A percentile compares a stretch with the other conserved stretches of the same genome.
phyloP scores from a whole-genome alignment of 2,329 filamentous ascomycete genomes.

The Neoascochyta sp. region DNA sequence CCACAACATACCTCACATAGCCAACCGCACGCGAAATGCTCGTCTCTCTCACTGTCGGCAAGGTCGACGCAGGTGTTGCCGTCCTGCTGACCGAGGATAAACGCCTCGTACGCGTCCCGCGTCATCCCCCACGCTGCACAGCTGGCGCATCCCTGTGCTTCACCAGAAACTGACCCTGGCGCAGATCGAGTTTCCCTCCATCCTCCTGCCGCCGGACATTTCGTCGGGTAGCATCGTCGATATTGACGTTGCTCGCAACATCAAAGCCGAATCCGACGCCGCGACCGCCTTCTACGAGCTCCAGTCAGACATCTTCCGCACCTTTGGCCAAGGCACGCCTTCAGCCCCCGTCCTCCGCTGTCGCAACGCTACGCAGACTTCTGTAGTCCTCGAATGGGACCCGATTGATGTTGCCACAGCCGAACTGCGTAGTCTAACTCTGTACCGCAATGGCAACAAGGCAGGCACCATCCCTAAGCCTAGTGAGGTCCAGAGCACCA shows the following conservation, averaged over 20 bases:
- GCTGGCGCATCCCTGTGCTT: conserved; percentile 15
- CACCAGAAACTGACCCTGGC: conserved; percentile 20
- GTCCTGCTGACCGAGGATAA: conserved; percentile 96
- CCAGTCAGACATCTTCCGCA: conserved; percentile 82
- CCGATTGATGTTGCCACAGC: conserved; percentile 89
- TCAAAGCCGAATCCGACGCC: conserved; percentile 69
- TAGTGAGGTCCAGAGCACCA: conserved; percentile 84
- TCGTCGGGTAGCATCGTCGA: conserved; percentile 96
- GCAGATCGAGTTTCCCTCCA: conserved; percentile 97
- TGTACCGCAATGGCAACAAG: conserved; percentile 96
- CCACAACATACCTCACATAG: conserved; percentile 4
- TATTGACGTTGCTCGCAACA: conserved; percentile 89
- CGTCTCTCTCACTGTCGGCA: conserved; percentile 96
- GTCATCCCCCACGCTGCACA: conserved; percentile 13
- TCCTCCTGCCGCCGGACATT: conserved; percentile 92
- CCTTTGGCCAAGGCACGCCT: conserved; percentile 80
- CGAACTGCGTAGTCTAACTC: conserved; percentile 79
- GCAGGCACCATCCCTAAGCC: conserved; percentile 90
- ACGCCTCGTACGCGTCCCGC: conserved; percentile 66
- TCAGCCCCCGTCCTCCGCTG: conserved; percentile 76
- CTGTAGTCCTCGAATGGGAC: conserved; percentile 96
- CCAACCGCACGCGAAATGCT: conserved; percentile 61
- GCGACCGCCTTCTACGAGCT: conserved; percentile 74
- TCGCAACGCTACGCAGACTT: conserved; percentile 97
- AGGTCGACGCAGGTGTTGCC: conserved; percentile 97